Evolutionary conservation across 305 asterid species (phyloP).

Genomic region (Fraxinus sp.): DNA sequence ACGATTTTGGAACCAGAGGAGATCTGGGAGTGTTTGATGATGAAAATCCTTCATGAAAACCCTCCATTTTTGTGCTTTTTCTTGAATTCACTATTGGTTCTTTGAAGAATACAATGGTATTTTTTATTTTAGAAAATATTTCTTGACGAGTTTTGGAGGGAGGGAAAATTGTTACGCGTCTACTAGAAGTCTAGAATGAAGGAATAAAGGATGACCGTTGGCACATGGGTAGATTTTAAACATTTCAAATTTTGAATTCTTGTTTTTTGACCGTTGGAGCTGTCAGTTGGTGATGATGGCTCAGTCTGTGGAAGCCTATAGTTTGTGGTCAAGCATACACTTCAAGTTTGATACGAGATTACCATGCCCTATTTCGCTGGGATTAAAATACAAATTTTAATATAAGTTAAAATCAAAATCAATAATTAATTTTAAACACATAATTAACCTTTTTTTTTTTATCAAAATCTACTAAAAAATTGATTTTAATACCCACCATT

Average conservation of each 20-base stretch:
- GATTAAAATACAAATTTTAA: no score
- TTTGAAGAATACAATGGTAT: neutral
- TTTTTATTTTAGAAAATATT: neutral
- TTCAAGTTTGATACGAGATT: neutral
- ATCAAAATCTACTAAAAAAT: neutral
- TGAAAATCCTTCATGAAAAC: slow-evolving; percentile 32
- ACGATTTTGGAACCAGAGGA: slow-evolving; percentile 30
- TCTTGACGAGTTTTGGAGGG: slow-evolving; percentile 1
- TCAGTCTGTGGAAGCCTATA: neutral
- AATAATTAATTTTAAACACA: no score
- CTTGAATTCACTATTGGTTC: neutral
- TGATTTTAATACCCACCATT: neutral
- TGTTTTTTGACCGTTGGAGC: slow-evolving; percentile 30
- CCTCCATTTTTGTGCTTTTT: slow-evolving; percentile 32
- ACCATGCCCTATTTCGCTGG: neutral
- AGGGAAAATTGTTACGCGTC: neutral
- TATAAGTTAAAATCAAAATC: no score
- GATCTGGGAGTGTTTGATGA: slow-evolving; percentile 30
- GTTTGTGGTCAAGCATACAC: neutral
- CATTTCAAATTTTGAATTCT: neutral
- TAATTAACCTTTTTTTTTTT: no score
- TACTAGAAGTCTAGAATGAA: neutral
- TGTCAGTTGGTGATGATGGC: neutral
- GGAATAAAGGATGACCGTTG: slow-evolving; percentile 25
- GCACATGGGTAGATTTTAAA: neutral